Conservation (phyloP, 129 eudicot genomes). For the Flaveria linearis region DNA sequence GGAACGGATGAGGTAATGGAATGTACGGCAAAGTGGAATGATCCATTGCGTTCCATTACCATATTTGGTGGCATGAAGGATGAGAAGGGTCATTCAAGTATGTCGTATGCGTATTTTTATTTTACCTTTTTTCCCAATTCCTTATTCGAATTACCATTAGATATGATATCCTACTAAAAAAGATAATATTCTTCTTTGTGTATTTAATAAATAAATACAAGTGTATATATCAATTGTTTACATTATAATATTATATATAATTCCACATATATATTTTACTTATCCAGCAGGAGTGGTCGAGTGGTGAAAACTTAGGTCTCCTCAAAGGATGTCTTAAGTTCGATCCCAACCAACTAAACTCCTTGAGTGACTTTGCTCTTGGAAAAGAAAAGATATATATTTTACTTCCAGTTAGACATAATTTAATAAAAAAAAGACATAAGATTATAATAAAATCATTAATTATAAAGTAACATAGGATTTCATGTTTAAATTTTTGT, state of each 20-base stretch:
- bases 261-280: not conserved
- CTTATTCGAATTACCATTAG: not conserved
- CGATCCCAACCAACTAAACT: not conserved
- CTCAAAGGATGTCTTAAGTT: not conserved
- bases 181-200: not conserved
- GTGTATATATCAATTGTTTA: not conserved
- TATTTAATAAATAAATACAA: not conserved
- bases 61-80: not conserved
- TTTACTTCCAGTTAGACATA: not conserved
- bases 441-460: not conserved
- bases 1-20: not conserved
- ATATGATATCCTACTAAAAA: not conserved
- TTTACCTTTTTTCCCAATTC: not conserved
- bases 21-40: not conserved
- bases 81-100: not conserved
- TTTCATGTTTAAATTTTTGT: not conserved
- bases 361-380: not conserved
- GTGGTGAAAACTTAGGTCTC: not conserved
- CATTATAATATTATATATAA: not conserved
- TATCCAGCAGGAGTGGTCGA: not conserved
- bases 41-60: not conserved
- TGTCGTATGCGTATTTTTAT: not conserved
- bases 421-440: not conserved
- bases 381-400: not conserved
- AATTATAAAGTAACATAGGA: not conserved